These are phyloP conservation scores for Gryganskiella cystojenkinii DNA, from an alignment of 192 early-diverging fungal genomes.

Conservation along the genomic window DNA sequence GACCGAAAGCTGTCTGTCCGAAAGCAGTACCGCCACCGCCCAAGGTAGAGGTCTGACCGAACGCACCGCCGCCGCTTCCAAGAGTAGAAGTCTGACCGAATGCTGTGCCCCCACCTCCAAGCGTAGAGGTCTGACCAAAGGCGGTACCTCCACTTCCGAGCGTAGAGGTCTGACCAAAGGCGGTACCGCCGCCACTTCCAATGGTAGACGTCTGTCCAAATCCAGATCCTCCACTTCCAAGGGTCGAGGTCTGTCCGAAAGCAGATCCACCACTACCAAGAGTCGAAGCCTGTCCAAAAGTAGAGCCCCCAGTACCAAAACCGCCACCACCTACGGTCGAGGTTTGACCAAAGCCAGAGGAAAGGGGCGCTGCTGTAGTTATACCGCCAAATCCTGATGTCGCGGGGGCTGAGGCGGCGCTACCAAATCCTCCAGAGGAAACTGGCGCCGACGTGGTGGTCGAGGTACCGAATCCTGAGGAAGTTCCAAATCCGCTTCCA, in stretches of 20 bases:
- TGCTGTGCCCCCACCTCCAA: slow-evolving; percentile 12
- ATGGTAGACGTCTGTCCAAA: slow-evolving; percentile 33
- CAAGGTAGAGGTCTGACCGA: slow-evolving; percentile 8
- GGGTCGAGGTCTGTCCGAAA: slow-evolving; percentile 16
- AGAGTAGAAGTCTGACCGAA: slow-evolving; percentile 22
- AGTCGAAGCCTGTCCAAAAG: slow-evolving; percentile 28
- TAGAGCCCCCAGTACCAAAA: slow-evolving; percentile 4
- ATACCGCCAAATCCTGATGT: slow-evolving; percentile 11
- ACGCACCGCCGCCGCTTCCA: slow-evolving; percentile 9
- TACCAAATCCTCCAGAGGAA: neutral
- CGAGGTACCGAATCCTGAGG: neutral
- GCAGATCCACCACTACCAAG: slow-evolving; percentile 12
- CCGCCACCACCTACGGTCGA: slow-evolving; percentile 9
- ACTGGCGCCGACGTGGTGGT: neutral
- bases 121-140: slow-evolving; percentile 27
- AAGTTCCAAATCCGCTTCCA: neutral
- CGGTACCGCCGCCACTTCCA: slow-evolving; percentile 6
- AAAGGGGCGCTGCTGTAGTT: no score
- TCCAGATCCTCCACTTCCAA: slow-evolving; percentile 8
- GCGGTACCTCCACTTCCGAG: slow-evolving; percentile 7
- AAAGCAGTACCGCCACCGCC: slow-evolving; percentile 11
- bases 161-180: slow-evolving; percentile 23
- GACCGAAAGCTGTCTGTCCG: slow-evolving; percentile 25
- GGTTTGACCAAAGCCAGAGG: slow-evolving; percentile 20
- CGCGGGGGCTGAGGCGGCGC: neutral